These are phyloP conservation scores for Silene noctiflora DNA, from an alignment of 179 eudicot species.

Conservation along the genomic window DNA sequence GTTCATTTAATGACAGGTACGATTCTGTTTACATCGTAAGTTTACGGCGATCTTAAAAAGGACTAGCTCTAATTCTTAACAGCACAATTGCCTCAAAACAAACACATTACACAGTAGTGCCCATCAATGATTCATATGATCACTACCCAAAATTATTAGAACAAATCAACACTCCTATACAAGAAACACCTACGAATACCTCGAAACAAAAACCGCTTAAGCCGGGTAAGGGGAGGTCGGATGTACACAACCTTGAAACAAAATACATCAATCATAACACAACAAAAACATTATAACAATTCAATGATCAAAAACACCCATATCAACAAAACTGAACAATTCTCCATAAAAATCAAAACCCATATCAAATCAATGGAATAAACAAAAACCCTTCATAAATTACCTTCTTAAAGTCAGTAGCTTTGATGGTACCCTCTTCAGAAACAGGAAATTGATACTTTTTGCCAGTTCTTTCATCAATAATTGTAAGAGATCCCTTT, in stretches of 20 bases:
- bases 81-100: no score
- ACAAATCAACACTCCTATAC: background rate
- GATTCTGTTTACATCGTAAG: no score
- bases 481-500: constrained; percentile 53
- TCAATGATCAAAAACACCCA: background rate
- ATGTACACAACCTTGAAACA: no score
- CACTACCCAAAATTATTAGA: constrained; percentile 1
- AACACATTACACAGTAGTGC: no score
- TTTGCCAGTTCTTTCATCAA: constrained; percentile 82
- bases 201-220: background rate
- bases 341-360: constrained; percentile 6
- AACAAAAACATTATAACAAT: background rate
- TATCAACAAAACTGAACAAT: background rate
- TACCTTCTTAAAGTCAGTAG: constrained; percentile 91
- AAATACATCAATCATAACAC: background rate
- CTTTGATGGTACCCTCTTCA: constrained; percentile 77
- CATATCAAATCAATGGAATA: background rate
- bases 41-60: no score
- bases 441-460: constrained; percentile 67
- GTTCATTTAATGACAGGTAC: no score
- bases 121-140: no score
- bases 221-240: background rate
- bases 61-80: no score
- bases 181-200: background rate
- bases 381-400: constrained; percentile 8